Evolutionary conservation across 345 rosid species (phyloP).

Genomic region (Psidium guajava): DNA sequence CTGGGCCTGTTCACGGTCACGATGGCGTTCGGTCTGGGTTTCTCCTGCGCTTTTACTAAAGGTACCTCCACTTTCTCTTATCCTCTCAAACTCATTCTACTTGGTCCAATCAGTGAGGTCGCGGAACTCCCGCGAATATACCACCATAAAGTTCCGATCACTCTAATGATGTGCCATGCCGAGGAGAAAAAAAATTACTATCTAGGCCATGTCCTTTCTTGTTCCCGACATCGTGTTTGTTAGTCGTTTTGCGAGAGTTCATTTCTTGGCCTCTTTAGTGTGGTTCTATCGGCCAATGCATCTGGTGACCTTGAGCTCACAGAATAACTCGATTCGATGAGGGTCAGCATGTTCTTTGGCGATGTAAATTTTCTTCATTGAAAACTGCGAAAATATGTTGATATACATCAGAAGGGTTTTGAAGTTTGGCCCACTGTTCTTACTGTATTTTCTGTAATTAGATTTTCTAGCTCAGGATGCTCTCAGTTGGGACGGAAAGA

Average conservation of each 20-base stretch:
- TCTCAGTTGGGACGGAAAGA: too few species aligned
- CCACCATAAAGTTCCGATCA: background rate
- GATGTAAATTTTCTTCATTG: background rate
- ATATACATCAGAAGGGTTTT: background rate
- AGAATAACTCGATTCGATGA: background rate
- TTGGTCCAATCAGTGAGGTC: background rate
- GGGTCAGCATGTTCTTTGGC: background rate
- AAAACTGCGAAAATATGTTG: too few species aligned
- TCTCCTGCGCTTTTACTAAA: constrained; percentile 35
- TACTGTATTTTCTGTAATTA: background rate
- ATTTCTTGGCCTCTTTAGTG: background rate
- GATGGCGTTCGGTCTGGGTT: constrained; percentile 36
- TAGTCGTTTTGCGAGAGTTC: background rate
- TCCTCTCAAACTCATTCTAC: background rate
- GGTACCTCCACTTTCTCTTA: constrained; percentile 16
- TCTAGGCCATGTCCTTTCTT: background rate
- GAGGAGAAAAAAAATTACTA: background rate
- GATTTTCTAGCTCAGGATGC: background rate
- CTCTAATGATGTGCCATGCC: background rate
- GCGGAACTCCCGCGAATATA: too few species aligned
- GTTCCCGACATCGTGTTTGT: background rate
- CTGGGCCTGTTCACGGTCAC: constrained; percentile 38
- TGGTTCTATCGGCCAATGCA: background rate
- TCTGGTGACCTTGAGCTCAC: background rate
- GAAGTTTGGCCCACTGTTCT: background rate